Percentiles rank a stretch among this genome's conserved stretches.
phyloP scores from a whole-genome alignment of 305 asterid genomes.

The Solanum hybrid region DNA sequence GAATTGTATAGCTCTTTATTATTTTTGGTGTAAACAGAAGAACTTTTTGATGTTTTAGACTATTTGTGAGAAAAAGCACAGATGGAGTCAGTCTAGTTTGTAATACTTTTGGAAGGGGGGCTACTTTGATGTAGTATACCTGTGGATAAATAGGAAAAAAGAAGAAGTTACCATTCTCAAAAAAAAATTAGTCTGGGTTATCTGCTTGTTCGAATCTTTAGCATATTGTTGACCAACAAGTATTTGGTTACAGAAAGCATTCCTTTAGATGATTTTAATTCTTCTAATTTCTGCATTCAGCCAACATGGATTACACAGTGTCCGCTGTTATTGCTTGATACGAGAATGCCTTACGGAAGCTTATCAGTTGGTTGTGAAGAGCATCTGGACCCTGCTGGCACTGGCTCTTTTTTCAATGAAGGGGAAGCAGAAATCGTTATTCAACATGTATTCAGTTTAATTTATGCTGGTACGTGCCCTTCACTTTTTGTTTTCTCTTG shows the following conservation, averaged over 20 bases:
- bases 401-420: slow-evolving; percentile 95
- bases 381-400: slow-evolving; percentile 96
- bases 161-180: too few species aligned
- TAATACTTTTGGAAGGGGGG: too few species aligned
- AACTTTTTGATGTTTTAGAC: too few species aligned
- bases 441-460: slow-evolving; percentile 75
- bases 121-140: too few species aligned
- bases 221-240: neutral
- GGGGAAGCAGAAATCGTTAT: slow-evolving; percentile 92
- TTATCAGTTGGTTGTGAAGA: slow-evolving; percentile 92
- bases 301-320: slow-evolving; percentile 89
- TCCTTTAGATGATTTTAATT: slow-evolving; percentile 1
- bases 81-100: too few species aligned
- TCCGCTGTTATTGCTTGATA: slow-evolving; percentile 91
- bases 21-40: too few species aligned
- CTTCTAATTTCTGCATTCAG: slow-evolving; percentile 33
- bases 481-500: neutral
- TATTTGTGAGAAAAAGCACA: too few species aligned
- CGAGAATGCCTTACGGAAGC: slow-evolving; percentile 94
- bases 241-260: neutral
- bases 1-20: too few species aligned
- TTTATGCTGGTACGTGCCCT: slow-evolving; percentile 66
- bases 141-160: too few species aligned
- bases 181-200: neutral
- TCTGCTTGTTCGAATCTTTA: neutral